Evolutionary conservation across 2,329 filamentous ascomycete genomes (phyloP).

Genomic region (Lomentospora prolificans): DNA sequence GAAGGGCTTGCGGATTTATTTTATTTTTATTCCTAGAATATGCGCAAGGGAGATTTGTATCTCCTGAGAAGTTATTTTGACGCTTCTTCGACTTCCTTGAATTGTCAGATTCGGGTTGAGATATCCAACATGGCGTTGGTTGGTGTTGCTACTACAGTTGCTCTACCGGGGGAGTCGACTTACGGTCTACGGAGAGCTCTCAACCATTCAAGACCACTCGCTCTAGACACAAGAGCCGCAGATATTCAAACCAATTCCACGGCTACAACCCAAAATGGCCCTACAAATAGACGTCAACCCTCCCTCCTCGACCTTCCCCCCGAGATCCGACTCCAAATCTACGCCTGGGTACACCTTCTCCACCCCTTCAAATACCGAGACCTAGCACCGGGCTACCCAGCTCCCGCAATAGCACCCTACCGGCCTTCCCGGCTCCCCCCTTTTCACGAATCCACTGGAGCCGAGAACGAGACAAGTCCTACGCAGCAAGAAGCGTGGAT

Average conservation of each 20-base stretch:
- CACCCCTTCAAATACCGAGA: conserved; percentile 27
- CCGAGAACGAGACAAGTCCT: not conserved
- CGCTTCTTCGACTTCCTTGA: too few species aligned
- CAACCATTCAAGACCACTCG: too few species aligned
- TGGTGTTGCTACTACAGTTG: too few species aligned
- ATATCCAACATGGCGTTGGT: too few species aligned
- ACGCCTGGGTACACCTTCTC: conserved; percentile 28
- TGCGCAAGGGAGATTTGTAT: too few species aligned
- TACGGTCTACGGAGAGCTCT: too few species aligned
- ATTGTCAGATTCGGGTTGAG: too few species aligned
- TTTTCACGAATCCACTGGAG: not conserved
- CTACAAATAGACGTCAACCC: not conserved
- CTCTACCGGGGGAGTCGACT: too few species aligned
- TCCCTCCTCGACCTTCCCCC: conserved; percentile 28
- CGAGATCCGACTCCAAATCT: conserved; percentile 38
- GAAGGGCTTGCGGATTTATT: too few species aligned
- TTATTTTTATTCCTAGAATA: too few species aligned
- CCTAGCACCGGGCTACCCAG: conserved; percentile 30
- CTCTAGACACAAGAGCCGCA: not conserved
- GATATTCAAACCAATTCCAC: not conserved
- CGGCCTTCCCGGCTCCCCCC: not conserved
- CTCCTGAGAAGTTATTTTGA: too few species aligned
- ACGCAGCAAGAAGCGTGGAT: not conserved
- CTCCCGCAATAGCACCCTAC: conserved; percentile 22
- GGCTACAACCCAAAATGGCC: not conserved